Evolutionary conservation across 352 stramenopile species (phyloP), one percentile per base, ranked within the genome.

Genomic region (Phytophthora rubi): DNA sequence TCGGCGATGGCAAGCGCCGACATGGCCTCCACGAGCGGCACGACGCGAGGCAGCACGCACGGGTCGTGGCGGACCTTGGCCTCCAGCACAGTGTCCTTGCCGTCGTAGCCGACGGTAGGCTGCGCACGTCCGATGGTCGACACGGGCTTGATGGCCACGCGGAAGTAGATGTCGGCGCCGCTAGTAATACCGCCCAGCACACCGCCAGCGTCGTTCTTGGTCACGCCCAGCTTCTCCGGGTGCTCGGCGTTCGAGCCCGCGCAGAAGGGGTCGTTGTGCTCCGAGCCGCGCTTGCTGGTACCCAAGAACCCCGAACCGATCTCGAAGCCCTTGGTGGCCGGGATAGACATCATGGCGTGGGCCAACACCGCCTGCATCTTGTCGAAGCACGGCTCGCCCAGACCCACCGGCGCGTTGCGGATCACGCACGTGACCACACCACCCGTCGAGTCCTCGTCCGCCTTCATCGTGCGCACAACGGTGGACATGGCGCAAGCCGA

Each of bases 251-350:
- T 79, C 30, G 54, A 53, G 37, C 72, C 68, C 21, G 70, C 72
- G 61, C 88, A 95, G 89, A 99, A 99, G 64, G 98, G 95, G 77
- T 99, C 98, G 80, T 99, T 99, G 85, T 99, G 98, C 65, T 99
- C 81, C 56, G 95, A 99, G 37, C 98, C 98, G 35, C 91, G 97
- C 77, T 99, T 93, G 59, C 97, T 86, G 28, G 97, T 99, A 57
- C 98, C 97, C 6, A 79, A 89, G 80, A 99, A 99, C 39, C 87
- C 89, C 35, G 85, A 95, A 63, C 96, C 93, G 59, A 99, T 99
- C 83, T 99, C 97, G 74, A 99, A 99, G 33, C 98, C 98, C 85
- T 99, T 99, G 58, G 97, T 98, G 37, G 98, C 98, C 23, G 98
- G 98, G 70, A 99, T 98, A 33, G 96, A 99, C 79, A 99, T 95